Evolutionary conservation across 257 asterid genomes (phyloP).

Genomic region (Salvia hispanica): DNA sequence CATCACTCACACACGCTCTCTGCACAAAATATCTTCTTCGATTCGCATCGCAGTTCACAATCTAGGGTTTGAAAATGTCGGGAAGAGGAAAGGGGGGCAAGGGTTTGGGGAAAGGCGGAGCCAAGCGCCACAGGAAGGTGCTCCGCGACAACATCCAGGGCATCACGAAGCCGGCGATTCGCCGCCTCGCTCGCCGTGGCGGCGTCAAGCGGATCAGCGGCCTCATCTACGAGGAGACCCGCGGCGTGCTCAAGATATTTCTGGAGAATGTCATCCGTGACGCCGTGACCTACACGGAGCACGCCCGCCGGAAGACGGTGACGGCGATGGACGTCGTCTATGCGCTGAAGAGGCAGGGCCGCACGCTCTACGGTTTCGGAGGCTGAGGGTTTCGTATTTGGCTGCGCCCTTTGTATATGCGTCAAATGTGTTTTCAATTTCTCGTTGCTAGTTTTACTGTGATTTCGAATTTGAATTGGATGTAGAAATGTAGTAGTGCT

Average conservation of each 20-base stretch:
- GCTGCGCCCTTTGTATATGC: conserved; percentile 30
- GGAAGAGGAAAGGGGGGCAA: conserved; percentile 54
- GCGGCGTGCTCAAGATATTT: too few species aligned
- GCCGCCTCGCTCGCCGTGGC: too few species aligned
- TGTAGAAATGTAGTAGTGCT: too few species aligned
- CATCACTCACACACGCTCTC: not conserved
- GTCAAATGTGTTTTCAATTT: too few species aligned
- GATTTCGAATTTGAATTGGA: too few species aligned
- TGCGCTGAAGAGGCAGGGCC: conserved; percentile 47
- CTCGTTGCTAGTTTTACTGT: not conserved
- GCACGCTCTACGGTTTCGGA: conserved; percentile 47
- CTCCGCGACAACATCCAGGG: conserved; percentile 50
- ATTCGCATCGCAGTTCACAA: not conserved
- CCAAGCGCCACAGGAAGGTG: conserved; percentile 48
- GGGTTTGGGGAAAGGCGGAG: conserved; percentile 54
- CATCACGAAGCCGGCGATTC: not conserved
- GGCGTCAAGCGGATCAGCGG: too few species aligned
- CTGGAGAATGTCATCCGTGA: too few species aligned
- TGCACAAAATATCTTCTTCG: not conserved
- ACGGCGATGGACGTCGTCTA: conserved; percentile 51
- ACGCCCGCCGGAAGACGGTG: conserved; percentile 39
- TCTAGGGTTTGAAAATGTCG: conserved; percentile 31
- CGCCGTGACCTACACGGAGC: too few species aligned
- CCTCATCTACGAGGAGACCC: too few species aligned
- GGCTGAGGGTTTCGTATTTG: conserved; percentile 36